Base-by-base conservation (phyloP, 768 basidiomycete species). In the Amyloporia xantha region DNA sequence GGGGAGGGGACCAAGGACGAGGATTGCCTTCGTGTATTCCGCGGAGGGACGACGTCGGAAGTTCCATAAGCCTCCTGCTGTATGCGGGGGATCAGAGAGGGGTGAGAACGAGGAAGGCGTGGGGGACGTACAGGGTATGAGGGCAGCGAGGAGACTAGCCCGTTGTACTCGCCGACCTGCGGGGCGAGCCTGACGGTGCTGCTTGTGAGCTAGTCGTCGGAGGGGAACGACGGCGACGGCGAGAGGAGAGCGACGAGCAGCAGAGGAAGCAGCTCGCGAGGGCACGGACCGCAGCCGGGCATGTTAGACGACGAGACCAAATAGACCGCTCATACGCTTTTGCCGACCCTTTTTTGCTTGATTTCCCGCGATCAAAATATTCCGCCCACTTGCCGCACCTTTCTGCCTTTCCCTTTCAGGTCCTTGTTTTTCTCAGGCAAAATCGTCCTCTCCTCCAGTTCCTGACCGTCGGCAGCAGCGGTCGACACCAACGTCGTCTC, bases 1-100 rank as follows among this genome's bases (percentile, higher is more conserved):
- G 61, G 19, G 60, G 47, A 41, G 63, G 59, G 12, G 68, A 63
- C 65, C 68, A 68, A 41, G 63, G 48, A 27, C 60, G 57, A 38
- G 58, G 51, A 30, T 47, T 54, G 46, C 50, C 35, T 41, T 61
- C 59, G 49, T 70, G 66, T 47, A 59, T 59, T 24, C 44, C 62
- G 55, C 54, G 56, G 20, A 53, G 47, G 43, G 71, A 63, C 37
- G 62, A 61, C 24, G 68, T 61, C 6, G 66, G 57, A 48, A 64
- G 61, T 54, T 66, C 66, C 68, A 69, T 69, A 58, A 39, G 54
- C 49, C 53, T 54, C 54, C 54, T n/a, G 44, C 54, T 54, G 40
- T 7, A 24, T 17, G 21, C 19, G 20, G 9, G 35, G 11, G 48
- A 33, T 23, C 7, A 40, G 33, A 33, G 35, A 20, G 28, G 28